Percentiles rank a stretch among this genome's conserved stretches.
phyloP scores from a whole-genome alignment of 257 asterid genomes.

The Lantana camara region DNA sequence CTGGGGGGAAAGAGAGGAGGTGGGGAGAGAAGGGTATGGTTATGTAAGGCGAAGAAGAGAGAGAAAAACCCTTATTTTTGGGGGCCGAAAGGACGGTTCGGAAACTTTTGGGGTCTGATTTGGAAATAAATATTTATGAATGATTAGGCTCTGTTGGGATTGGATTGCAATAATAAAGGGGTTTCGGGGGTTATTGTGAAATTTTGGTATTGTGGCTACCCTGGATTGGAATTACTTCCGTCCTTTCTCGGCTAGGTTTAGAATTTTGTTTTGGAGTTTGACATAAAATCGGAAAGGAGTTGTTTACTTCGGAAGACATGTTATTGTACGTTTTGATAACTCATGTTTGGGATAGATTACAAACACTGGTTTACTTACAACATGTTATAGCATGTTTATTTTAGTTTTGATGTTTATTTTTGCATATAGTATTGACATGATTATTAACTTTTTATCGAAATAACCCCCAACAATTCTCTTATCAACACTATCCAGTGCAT shows the following conservation, averaged over 20 bases:
- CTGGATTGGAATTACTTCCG: not conserved
- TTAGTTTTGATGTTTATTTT: too few species aligned
- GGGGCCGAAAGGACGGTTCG: constrained; percentile 14
- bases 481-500: too few species aligned
- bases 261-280: too few species aligned
- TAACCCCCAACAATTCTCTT: too few species aligned
- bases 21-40: constrained; percentile 13
- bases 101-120: not conserved
- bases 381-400: too few species aligned
- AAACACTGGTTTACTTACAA: too few species aligned
- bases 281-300: too few species aligned
- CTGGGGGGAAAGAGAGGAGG: constrained; percentile 27
- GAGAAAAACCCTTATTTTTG: constrained; percentile 38
- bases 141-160: not conserved
- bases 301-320: too few species aligned
- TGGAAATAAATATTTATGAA: not conserved
- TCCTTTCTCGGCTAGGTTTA: not conserved
- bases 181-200: not conserved
- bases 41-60: constrained; percentile 36
- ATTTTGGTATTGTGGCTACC: not conserved
- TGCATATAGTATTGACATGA: too few species aligned
- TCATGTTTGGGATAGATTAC: too few species aligned
- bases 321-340: too few species aligned
- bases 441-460: too few species aligned
- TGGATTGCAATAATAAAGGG: not conserved